Evolutionary conservation across 441 rosid genomes (phyloP).

Genomic region (Kokia cookei): DNA sequence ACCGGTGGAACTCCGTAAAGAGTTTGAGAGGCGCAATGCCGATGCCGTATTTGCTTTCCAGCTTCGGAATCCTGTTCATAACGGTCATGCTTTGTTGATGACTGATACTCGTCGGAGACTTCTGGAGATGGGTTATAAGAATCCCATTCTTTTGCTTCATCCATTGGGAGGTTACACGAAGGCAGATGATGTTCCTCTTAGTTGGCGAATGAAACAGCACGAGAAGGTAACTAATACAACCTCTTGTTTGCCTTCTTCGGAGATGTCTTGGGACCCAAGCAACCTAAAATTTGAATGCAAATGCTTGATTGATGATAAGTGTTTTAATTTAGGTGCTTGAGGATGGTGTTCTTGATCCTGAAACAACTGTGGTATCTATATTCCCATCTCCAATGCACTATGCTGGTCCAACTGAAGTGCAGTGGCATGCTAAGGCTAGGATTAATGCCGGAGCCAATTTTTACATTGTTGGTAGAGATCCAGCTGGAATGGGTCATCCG

Average conservation of each 20-base stretch:
- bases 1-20: constrained; percentile 69
- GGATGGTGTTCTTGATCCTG: constrained; percentile 96
- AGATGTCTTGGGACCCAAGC: not conserved
- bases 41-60: constrained; percentile 99
- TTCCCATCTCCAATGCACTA: constrained; percentile 99
- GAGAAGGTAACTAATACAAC: constrained; percentile 51
- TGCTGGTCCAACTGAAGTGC: constrained; percentile 98
- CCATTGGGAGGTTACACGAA: constrained; percentile 95
- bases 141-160: constrained; percentile 88
- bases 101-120: constrained; percentile 83
- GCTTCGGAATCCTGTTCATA: constrained; percentile 94
- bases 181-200: constrained; percentile 93
- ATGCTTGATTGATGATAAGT: not conserved
- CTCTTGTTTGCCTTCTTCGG: too few species aligned
- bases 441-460: constrained; percentile 97
- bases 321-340: constrained; percentile 62
- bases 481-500: constrained; percentile 97
- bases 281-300: not conserved
- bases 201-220: constrained; percentile 94
- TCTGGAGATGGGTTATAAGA: constrained; percentile 88
- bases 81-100: constrained; percentile 92
- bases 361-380: constrained; percentile 88
- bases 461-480: constrained; percentile 95
- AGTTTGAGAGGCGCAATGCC: constrained; percentile 69
- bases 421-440: constrained; percentile 98